Base-by-base conservation (phyloP, 2,329 filamentous ascomycete genomes). In the Trichoderma hamatum region DNA sequence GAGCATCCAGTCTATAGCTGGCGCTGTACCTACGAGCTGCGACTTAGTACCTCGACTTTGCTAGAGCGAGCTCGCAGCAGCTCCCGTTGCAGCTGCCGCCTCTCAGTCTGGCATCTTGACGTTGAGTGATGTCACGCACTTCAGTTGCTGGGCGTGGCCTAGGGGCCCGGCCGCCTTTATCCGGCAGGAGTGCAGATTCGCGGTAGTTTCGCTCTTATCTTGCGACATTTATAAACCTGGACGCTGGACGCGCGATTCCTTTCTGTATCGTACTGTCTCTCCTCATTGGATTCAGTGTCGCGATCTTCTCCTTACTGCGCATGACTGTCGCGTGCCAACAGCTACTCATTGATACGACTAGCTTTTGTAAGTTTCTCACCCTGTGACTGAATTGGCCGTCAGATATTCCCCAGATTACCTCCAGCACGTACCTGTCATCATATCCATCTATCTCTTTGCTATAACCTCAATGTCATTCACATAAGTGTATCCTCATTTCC, bases 61-160 rank as follows among this genome's bases (percentile, higher is more conserved):
- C 4, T 49, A 16, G 43, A 46, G 46, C 5, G 21, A 39, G 49
- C 49, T 64, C 34, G 49, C 26, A 30, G 6, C 24, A n/a, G 58
- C 39, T 3, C 39, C 28, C 30, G 19, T 24, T 26, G 32, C 34
- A n/a, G 26, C 60, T 51, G 16, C 55, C 54, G 58, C 58, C 46
- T 30, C 39, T 49, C 39, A 24, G 58, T 19, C 30, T 1, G 19
- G 39, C 16, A 62, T 59, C 55, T 43, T 68, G 66, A 68, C 58
- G 66, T 62, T 10, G 26, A 56, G 46, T 68, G 66, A 68, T 68
- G 66, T 68, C 66, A 68, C 66, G 32, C 32, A 21, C 30, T 65
- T 56, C 46, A 49, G 46, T 49, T n/a, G 46, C 46, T 43, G 34
- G 34, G 62, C 39, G 36, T 55, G 24, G 32, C 43, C 64, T 51